These are phyloP conservation scores for Botrytis elliptica DNA, from an alignment of 2,329 filamentous ascomycete genomes.

Conservation along the genomic window DNA sequence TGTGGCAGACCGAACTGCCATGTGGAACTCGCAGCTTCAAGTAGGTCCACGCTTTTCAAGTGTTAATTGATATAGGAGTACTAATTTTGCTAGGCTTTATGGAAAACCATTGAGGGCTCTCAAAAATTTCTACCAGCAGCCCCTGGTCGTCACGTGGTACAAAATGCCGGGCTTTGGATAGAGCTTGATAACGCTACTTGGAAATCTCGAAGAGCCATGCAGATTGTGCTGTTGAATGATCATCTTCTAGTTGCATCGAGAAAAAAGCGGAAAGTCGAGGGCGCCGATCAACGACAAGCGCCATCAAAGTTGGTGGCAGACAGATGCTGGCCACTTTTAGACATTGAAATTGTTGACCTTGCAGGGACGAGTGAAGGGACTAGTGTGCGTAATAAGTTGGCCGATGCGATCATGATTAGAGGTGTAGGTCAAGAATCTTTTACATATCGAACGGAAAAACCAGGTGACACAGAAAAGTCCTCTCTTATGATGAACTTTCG, in stretches of 20 bases:
- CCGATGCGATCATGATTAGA: constrained; percentile 87
- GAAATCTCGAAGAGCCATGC: constrained; percentile 85
- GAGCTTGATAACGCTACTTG: constrained; percentile 97
- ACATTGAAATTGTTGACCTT: constrained; percentile 91
- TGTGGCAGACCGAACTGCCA: constrained; percentile 66
- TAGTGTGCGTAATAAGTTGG: constrained; percentile 60
- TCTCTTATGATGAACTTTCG: constrained; percentile 83
- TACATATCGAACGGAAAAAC: constrained; percentile 87
- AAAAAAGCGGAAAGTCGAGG: constrained; percentile 87
- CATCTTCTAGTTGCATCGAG: constrained; percentile 87
- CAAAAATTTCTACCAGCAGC: constrained; percentile 94
- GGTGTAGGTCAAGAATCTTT: constrained; percentile 85
- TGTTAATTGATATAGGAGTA: background rate
- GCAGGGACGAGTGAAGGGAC: constrained; percentile 63
- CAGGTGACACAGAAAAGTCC: constrained; percentile 74
- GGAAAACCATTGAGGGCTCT: constrained; percentile 96
- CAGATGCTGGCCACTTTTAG: constrained; percentile 88
- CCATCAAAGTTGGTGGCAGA: constrained; percentile 83
- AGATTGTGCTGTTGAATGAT: constrained; percentile 91
- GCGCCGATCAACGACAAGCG: constrained; percentile 49
- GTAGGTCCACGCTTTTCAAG: constrained; percentile 21
- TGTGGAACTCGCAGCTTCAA: constrained; percentile 68
- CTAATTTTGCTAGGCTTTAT: constrained; percentile 61
- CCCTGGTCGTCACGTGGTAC: constrained; percentile 86
- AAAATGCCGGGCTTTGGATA: constrained; percentile 91